A percentile compares a stretch with the other conserved stretches of the same genome.
phyloP scores from a whole-genome alignment of 495 filamentous ascomycete genomes.

The Hypoxylon rickii region DNA sequence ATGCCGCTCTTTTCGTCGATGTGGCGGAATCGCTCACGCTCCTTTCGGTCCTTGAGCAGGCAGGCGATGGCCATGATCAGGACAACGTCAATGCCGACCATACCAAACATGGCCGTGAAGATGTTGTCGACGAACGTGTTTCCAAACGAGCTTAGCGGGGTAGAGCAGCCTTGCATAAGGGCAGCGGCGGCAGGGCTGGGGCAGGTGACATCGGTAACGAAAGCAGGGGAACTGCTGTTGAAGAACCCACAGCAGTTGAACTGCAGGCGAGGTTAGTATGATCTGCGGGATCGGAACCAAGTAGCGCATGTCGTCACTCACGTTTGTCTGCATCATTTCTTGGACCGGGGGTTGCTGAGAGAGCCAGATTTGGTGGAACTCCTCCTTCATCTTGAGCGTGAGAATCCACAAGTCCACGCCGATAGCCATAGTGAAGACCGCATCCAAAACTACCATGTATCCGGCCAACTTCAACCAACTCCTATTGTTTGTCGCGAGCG shows the following conservation, averaged over 20 bases:
- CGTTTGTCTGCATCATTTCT: slow-evolving; percentile 66
- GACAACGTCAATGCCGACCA: slow-evolving; percentile 68
- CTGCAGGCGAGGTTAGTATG: slow-evolving; percentile 44
- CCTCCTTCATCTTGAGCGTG: slow-evolving; percentile 65
- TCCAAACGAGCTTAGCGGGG: slow-evolving; percentile 63
- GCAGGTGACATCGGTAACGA: slow-evolving; percentile 64
- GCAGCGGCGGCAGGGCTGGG: slow-evolving; percentile 65
- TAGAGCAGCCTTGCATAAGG: slow-evolving; percentile 66
- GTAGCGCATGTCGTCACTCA: slow-evolving; percentile 41
- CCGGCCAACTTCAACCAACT: slow-evolving; percentile 63
- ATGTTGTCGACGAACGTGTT: slow-evolving; percentile 71
- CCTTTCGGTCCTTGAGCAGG: slow-evolving; percentile 72
- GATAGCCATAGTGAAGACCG: slow-evolving; percentile 65
- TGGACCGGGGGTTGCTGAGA: slow-evolving; percentile 56
- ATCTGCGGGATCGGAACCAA: neutral
- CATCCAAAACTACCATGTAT: slow-evolving; percentile 63
- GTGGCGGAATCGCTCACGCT: slow-evolving; percentile 68
- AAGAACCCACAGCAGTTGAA: slow-evolving; percentile 77
- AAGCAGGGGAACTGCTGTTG: slow-evolving; percentile 67
- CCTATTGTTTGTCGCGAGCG: slow-evolving; percentile 62
- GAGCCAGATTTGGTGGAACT: slow-evolving; percentile 60
- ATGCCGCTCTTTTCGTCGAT: slow-evolving; percentile 73
- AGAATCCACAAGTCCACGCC: slow-evolving; percentile 72
- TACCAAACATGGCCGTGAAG: slow-evolving; percentile 76
- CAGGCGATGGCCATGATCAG: slow-evolving; percentile 69